A percentile compares a stretch with the other conserved stretches of the same genome.
phyloP scores from a whole-genome alignment of 2,329 filamentous ascomycete species.

The Cadophora luteo-olivacea region DNA sequence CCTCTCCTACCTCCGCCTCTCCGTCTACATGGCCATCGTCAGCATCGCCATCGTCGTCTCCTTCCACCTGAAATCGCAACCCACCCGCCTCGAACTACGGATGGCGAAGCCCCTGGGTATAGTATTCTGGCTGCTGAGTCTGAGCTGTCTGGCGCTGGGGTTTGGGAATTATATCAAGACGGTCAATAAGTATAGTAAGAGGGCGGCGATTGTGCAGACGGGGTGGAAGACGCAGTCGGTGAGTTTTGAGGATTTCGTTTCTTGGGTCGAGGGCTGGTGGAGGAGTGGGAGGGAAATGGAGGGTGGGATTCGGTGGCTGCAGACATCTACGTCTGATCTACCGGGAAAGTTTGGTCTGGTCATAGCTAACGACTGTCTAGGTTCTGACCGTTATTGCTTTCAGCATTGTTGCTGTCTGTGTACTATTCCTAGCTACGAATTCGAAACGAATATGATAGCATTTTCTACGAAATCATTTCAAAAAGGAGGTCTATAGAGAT shows the following conservation, averaged over 20 bases:
- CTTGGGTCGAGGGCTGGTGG: background rate
- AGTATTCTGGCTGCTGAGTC: constrained; percentile 83
- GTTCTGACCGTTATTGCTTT: constrained; percentile 66
- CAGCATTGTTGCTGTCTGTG: constrained; percentile 69
- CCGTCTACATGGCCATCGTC: constrained; percentile 78
- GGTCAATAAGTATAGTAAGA: constrained; percentile 79
- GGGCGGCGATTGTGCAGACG: constrained; percentile 84
- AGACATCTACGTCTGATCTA: background rate
- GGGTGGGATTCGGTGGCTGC: background rate
- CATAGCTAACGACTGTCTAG: constrained; percentile 48
- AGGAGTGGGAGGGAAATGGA: background rate
- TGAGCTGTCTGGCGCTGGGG: constrained; percentile 79
- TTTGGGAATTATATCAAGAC: constrained; percentile 86
- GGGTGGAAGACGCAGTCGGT: constrained; percentile 93
- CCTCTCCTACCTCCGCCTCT: constrained; percentile 39
- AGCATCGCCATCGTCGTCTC: constrained; percentile 89
- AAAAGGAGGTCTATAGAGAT: background rate
- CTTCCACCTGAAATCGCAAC: constrained; percentile 83
- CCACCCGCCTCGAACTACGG: constrained; percentile 72
- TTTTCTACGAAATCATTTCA: background rate
- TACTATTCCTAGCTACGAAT: constrained; percentile 62
- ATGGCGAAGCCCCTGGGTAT: constrained; percentile 85
- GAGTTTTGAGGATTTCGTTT: constrained; percentile 20
- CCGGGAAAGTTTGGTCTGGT: background rate
- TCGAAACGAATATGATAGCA: constrained; percentile 33